phyloP scores from a whole-genome alignment of 352 stramenopile genomes.

The Globisporangium megalacanthum region DNA sequence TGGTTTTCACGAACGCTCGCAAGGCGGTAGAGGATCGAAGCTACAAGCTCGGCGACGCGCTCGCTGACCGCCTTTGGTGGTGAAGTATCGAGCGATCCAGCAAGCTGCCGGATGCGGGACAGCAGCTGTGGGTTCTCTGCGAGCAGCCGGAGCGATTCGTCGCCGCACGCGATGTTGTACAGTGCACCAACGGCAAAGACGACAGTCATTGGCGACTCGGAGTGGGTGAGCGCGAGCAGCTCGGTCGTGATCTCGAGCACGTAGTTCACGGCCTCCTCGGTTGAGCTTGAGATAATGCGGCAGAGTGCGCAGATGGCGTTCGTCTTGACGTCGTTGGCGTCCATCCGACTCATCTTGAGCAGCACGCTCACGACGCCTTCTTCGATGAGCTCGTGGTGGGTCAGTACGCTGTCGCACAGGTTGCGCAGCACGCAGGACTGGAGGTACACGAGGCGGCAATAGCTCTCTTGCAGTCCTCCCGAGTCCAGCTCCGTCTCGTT shows the following conservation, averaged over 20 bases:
- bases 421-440: slow-evolving; percentile 72
- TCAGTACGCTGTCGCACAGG: slow-evolving; percentile 65
- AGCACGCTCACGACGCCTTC: slow-evolving; percentile 44
- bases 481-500: not conserved
- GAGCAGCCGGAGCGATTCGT: slow-evolving; percentile 50
- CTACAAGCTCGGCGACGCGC: slow-evolving; percentile 42
- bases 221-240: slow-evolving; percentile 41
- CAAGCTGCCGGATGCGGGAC: slow-evolving; percentile 34
- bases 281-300: slow-evolving; percentile 58
- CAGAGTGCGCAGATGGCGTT: slow-evolving; percentile 68
- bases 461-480: not conserved
- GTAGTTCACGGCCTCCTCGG: slow-evolving; percentile 39
- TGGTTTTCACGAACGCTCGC: slow-evolving; percentile 17
- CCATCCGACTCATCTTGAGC: slow-evolving; percentile 50
- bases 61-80: slow-evolving; percentile 16
- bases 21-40: slow-evolving; percentile 54
- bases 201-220: slow-evolving; percentile 21
- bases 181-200: slow-evolving; percentile 57
- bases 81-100: not conserved
- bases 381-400: slow-evolving; percentile 67
- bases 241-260: slow-evolving; percentile 51
- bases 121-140: slow-evolving; percentile 27
- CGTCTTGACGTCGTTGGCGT: slow-evolving; percentile 43
- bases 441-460: slow-evolving; percentile 34
- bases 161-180: slow-evolving; percentile 76